A percentile compares a stretch with the other conserved stretches of the same genome.
These are phyloP conservation scores for Alternaria metachromatica DNA, from an alignment of 2,329 filamentous ascomycete species.

Conservation along the genomic window DNA sequence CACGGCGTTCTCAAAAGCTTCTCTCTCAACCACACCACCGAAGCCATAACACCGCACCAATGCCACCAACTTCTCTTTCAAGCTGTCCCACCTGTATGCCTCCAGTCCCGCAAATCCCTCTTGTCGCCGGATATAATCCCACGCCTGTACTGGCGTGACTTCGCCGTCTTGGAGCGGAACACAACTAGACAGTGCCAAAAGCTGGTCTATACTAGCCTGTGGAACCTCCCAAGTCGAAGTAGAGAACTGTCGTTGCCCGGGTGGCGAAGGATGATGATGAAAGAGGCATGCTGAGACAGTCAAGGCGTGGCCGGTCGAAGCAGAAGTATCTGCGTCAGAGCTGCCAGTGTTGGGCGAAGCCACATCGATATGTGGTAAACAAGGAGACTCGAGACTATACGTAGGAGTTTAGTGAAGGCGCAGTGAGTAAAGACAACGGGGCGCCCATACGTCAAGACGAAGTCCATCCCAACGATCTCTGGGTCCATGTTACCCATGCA, in stretches of 20 bases:
- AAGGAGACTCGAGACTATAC: constrained; percentile 45
- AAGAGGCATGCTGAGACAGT: constrained; percentile 39
- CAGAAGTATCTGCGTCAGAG: not conserved
- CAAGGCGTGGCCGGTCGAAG: constrained; percentile 40
- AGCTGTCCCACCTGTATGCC: constrained; percentile 20
- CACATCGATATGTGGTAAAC: constrained; percentile 39
- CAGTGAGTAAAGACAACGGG: not conserved
- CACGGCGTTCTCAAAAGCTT: constrained; percentile 17
- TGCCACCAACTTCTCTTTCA: constrained; percentile 35
- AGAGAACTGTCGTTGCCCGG: constrained; percentile 4
- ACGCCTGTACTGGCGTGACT: constrained; percentile 49
- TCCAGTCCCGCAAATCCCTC: constrained; percentile 30
- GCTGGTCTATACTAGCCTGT: constrained; percentile 22
- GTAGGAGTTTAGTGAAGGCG: not conserved
- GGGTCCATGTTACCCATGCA: constrained; percentile 20
- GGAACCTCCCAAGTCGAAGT: constrained; percentile 23
- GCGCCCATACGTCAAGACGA: constrained; percentile 42
- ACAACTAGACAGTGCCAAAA: constrained; percentile 25
- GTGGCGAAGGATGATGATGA: constrained; percentile 17
- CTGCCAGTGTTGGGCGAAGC: not conserved
- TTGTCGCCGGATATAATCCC: constrained; percentile 42
- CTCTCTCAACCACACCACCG: constrained; percentile 25
- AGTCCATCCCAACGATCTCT: constrained; percentile 36
- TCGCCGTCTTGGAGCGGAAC: constrained; percentile 32
- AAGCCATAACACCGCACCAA: constrained; percentile 44